Conservation (phyloP, 805 yeast genomes). For the Metschnikowia corniflorae region DNA sequence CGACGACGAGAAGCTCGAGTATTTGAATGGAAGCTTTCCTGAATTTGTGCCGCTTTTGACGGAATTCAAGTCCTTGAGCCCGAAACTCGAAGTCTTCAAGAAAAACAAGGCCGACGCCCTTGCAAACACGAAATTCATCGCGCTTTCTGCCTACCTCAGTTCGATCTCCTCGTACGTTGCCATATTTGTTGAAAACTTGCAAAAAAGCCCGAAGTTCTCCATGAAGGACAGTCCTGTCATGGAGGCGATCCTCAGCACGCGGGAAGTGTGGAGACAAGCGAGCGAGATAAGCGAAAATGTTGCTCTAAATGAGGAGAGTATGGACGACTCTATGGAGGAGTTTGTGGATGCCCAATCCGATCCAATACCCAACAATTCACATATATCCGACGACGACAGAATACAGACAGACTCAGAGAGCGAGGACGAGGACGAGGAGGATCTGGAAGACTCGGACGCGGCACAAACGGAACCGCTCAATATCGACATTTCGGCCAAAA, state of each 20-base stretch:
- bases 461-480: conserved; percentile 45
- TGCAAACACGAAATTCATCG: conserved; percentile 57
- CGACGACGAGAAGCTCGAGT: conserved; percentile 46
- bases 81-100: conserved; percentile 38
- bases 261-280: conserved; percentile 91
- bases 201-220: conserved; percentile 50
- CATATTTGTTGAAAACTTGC: conserved; percentile 55
- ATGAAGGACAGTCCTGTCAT: conserved; percentile 89
- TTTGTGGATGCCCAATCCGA: background rate
- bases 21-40: conserved; percentile 66
- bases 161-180: conserved; percentile 78
- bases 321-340: background rate
- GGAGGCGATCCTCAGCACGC: conserved; percentile 76
- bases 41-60: conserved; percentile 75
- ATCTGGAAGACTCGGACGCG: conserved; percentile 15
- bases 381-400: conserved; percentile 4
- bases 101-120: conserved; percentile 18
- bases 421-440: conserved; percentile 13
- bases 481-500: conserved; percentile 42
- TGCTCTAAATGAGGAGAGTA: background rate
- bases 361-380: no score
- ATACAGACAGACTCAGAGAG: conserved; percentile 8
- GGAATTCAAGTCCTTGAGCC: conserved; percentile 49
- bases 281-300: conserved; percentile 28
- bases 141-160: conserved; percentile 76